Conservation (phyloP, 768 basidiomycete species). For the Trametes sanguinea region DNA sequence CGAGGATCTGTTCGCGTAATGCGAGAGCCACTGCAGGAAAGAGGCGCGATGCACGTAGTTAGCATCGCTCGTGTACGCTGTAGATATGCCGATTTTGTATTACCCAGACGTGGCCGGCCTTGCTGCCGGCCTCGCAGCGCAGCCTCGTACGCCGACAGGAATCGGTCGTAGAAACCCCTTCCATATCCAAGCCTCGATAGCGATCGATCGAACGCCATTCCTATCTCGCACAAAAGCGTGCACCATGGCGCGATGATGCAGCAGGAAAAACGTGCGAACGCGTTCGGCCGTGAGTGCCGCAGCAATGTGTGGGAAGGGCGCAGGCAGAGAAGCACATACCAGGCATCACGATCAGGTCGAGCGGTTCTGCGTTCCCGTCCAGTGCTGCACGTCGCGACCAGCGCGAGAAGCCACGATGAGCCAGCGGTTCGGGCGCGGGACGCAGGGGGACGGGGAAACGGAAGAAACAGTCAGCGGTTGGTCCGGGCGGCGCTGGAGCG, state of each 20-base stretch:
- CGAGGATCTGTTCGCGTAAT: constrained; percentile 62
- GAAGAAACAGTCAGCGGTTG: constrained; percentile 5
- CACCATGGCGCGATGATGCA: not conserved
- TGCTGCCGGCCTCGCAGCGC: constrained; percentile 38
- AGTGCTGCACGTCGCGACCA: constrained; percentile 33
- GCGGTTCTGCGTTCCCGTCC: constrained; percentile 39
- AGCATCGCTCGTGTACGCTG: constrained; percentile 9
- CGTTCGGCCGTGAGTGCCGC: constrained; percentile 12
- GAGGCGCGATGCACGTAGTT: constrained; percentile 6
- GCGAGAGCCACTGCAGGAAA: constrained; percentile 57
- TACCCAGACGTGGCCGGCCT: constrained; percentile 66
- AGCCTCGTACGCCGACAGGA: constrained; percentile 55
- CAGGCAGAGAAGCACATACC: constrained; percentile 40
- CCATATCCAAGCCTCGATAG: constrained; percentile 77
- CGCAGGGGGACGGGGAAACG: not conserved
- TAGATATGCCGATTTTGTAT: constrained; percentile 16
- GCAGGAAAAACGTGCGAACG: not conserved
- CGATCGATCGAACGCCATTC: constrained; percentile 72
- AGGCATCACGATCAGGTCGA: constrained; percentile 71
- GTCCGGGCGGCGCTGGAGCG: constrained; percentile 1
- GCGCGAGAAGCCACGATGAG: not conserved
- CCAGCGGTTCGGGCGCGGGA: not conserved
- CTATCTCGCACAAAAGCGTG: constrained; percentile 36
- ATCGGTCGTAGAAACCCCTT: constrained; percentile 82
- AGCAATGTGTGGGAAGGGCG: constrained; percentile 1